A percentile compares a stretch with the other conserved stretches of the same genome.
Evolutionary conservation across 2,329 filamentous ascomycete species (phyloP).

Genomic region (Pseudocercospora fijiensis): DNA sequence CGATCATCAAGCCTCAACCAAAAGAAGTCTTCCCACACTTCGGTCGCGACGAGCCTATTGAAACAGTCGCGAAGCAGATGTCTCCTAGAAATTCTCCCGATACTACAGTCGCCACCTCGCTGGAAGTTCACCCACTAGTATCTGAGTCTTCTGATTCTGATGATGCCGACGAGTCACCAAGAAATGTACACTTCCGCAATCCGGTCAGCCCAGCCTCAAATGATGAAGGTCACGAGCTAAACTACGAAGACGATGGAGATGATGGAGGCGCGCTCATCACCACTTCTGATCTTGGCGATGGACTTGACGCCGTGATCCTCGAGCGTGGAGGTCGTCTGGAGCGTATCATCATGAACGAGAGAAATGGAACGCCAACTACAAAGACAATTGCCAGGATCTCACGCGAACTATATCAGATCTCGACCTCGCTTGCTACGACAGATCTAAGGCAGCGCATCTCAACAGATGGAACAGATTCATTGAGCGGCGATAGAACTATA

Average conservation of each 20-base stretch:
- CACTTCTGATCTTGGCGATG: constrained; percentile 38
- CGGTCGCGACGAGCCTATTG: background rate
- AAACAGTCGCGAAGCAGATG: background rate
- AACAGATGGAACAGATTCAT: constrained; percentile 22
- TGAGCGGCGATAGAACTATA: constrained; percentile 17
- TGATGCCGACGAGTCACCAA: background rate
- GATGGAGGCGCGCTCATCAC: constrained; percentile 12
- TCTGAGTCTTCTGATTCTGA: background rate
- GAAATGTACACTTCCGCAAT: constrained; percentile 2
- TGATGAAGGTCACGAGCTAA: constrained; percentile 1
- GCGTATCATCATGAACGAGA: constrained; percentile 43
- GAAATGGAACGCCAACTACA: constrained; percentile 24
- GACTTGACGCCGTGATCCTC: constrained; percentile 44
- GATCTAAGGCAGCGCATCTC: constrained; percentile 6
- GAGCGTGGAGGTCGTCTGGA: constrained; percentile 43
- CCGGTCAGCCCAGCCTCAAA: constrained; percentile 3
- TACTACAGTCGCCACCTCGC: background rate
- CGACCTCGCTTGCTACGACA: constrained; percentile 24
- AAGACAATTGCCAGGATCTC: constrained; percentile 31
- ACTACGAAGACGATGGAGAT: constrained; percentile 2
- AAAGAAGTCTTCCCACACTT: background rate
- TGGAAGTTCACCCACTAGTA: background rate
- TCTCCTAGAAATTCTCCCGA: background rate
- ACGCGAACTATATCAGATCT: constrained; percentile 30
- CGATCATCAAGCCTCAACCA: constrained; percentile 1